Percentiles rank a stretch among this genome's conserved stretches.
phyloP scores from a whole-genome alignment of 2,329 filamentous ascomycete genomes.

The Fusarium buxicola region DNA sequence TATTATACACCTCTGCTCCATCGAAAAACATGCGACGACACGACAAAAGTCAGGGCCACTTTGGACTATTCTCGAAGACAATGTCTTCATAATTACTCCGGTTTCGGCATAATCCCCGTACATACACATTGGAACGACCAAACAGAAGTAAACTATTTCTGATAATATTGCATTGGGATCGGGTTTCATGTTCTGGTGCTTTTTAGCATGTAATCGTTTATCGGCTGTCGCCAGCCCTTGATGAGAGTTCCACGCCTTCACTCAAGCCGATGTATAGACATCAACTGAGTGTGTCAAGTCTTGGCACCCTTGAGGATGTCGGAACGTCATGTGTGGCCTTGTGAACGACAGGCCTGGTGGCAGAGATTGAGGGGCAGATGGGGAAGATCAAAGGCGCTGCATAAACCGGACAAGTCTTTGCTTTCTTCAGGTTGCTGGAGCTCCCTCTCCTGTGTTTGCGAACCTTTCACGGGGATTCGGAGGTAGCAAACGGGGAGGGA shows the following conservation, averaged over 20 bases:
- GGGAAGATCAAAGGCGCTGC: conserved; percentile 28
- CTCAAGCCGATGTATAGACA: conserved; percentile 22
- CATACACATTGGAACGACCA: conserved; percentile 50
- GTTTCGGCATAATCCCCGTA: conserved; percentile 48
- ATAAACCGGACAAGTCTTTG: conserved; percentile 33
- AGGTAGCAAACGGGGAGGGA: conserved; percentile 33
- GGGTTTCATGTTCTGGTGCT: conserved; percentile 45
- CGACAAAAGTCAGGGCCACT: conserved; percentile 46
- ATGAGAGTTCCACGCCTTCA: conserved; percentile 19
- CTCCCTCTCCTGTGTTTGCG: conserved; percentile 17
- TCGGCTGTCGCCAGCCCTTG: conserved; percentile 29
- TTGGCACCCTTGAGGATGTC: conserved; percentile 11
- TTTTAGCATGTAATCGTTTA: conserved; percentile 49
- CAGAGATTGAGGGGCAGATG: conserved; percentile 32
- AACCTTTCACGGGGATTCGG: conserved; percentile 14
- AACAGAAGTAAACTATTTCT: conserved; percentile 52
- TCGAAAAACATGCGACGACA: conserved; percentile 44
- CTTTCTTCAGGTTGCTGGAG: conserved; percentile 32
- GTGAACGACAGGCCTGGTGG: conserved; percentile 25
- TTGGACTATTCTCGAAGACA: conserved; percentile 49
- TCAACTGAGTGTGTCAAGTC: conserved; percentile 4
- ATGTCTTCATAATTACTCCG: conserved; percentile 46
- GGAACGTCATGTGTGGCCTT: conserved; percentile 7
- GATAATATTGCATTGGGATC: conserved; percentile 63
- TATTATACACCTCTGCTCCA: conserved; percentile 41